Conservation (phyloP, 768 basidiomycete species). For the Lactifluus hygrophoroides region DNA sequence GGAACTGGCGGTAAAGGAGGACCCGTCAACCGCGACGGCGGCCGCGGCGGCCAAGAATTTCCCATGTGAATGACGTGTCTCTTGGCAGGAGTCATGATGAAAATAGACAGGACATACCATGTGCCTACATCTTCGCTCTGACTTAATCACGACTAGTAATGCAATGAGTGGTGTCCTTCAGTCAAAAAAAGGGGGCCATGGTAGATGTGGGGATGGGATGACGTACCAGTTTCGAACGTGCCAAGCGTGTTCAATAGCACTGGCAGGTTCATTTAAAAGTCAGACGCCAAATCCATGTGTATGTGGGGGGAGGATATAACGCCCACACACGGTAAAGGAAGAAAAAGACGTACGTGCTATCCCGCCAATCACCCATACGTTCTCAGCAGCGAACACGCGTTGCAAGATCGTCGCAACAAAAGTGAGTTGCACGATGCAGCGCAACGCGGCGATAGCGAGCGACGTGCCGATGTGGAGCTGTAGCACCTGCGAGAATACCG, state of each 20-base stretch:
- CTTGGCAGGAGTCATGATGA: not conserved
- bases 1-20: constrained; percentile 38
- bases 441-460: constrained; percentile 56
- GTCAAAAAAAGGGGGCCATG: not conserved
- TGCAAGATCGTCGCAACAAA: constrained; percentile 64
- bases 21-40: not conserved
- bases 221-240: constrained; percentile 65
- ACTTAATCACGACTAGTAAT: constrained; percentile 62
- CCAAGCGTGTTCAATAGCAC: constrained; percentile 69
- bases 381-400: constrained; percentile 66
- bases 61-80: not conserved
- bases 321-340: no score
- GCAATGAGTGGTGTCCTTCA: not conserved
- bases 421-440: constrained; percentile 74
- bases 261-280: constrained; percentile 22
- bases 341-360: constrained; percentile 53
- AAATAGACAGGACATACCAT: constrained; percentile 48
- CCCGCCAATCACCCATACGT: constrained; percentile 63
- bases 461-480: constrained; percentile 62
- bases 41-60: not conserved
- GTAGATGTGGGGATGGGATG: not conserved
- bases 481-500: constrained; percentile 52
- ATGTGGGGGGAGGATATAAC: no score
- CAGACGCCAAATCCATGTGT: not conserved
- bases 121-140: constrained; percentile 56